Percentiles rank a stretch among this genome's conserved stretches.
These are phyloP conservation scores for Lichtheimia ornata DNA, from an alignment of 371 early-diverging fungal species.

Conservation along the genomic window DNA sequence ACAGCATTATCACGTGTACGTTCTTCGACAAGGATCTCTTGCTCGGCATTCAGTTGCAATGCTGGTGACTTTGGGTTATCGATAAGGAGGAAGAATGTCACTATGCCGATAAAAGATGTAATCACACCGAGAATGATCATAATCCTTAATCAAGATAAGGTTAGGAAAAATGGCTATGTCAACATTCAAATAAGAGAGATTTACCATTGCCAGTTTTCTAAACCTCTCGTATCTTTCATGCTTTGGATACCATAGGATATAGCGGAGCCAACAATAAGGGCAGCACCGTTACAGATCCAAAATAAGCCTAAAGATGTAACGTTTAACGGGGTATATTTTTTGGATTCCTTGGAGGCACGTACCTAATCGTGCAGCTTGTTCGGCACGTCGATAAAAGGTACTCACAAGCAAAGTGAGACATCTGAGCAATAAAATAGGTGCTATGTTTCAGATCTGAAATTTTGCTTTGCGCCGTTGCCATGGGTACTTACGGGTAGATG, in stretches of 20 bases:
- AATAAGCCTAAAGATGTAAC: conserved; percentile 24
- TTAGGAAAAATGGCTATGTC: background rate
- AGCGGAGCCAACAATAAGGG: conserved; percentile 61
- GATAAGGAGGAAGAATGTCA: conserved; percentile 37
- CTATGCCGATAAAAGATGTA: conserved; percentile 22
- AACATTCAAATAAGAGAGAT: background rate
- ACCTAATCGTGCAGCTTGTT: conserved; percentile 32
- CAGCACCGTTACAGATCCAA: conserved; percentile 49
- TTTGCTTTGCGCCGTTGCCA: no score
- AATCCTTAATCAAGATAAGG: conserved; percentile 24
- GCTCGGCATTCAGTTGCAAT: conserved; percentile 33
- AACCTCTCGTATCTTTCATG: conserved; percentile 38
- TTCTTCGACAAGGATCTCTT: conserved; percentile 39
- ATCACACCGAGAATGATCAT: conserved; percentile 40
- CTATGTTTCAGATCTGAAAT: conserved; percentile 10
- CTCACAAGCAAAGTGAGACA: conserved; percentile 23
- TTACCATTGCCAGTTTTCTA: conserved; percentile 64
- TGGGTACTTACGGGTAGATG: conserved; percentile 17
- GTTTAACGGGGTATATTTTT: background rate
- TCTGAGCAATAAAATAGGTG: conserved; percentile 23
- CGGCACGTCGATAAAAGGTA: conserved; percentile 28
- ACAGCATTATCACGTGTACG: conserved; percentile 40
- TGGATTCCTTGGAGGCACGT: background rate
- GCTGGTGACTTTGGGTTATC: conserved; percentile 33
- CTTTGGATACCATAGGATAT: conserved; percentile 59